Conservation (phyloP, 257 asterid species). For the Avicennia marina region DNA sequence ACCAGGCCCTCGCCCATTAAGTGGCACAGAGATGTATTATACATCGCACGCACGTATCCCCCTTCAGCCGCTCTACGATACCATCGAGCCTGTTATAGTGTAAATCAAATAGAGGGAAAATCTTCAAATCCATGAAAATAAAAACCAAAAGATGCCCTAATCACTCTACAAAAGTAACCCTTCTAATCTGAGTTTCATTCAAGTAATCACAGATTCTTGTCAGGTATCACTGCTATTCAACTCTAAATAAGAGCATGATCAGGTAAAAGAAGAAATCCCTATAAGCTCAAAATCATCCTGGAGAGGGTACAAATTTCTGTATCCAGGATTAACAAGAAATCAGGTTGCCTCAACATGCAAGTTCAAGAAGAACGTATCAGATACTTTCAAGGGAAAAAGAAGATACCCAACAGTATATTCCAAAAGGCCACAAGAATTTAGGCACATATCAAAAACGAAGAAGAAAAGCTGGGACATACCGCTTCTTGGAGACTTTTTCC, state of each 20-base stretch:
- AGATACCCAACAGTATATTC: too few relatives aligned
- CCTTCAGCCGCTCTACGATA: slow-evolving; percentile 87
- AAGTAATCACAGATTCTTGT: background rate
- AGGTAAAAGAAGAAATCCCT: background rate
- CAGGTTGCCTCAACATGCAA: too few relatives aligned
- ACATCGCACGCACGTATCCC: slow-evolving; percentile 93
- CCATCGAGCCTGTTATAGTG: slow-evolving; percentile 89
- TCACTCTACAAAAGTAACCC: background rate
- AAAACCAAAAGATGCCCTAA: too few relatives aligned
- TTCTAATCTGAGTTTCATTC: background rate
- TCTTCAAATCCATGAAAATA: too few relatives aligned
- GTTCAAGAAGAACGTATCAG: too few relatives aligned
- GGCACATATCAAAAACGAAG: background rate
- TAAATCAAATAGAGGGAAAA: too few relatives aligned
- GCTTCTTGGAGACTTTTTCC: slow-evolving; percentile 58
- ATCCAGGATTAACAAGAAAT: too few relatives aligned
- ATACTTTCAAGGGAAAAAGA: too few relatives aligned
- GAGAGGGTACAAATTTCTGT: too few relatives aligned
- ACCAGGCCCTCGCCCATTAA: slow-evolving; percentile 70
- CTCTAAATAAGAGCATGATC: background rate
- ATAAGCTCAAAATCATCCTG: background rate
- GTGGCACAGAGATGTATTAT: slow-evolving; percentile 76
- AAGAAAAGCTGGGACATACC: slow-evolving; percentile 31
- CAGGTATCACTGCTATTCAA: too few relatives aligned
- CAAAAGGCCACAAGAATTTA: background rate